Conservation (phyloP, 202 grass and related monocot species). For the Zoysia matrella region DNA sequence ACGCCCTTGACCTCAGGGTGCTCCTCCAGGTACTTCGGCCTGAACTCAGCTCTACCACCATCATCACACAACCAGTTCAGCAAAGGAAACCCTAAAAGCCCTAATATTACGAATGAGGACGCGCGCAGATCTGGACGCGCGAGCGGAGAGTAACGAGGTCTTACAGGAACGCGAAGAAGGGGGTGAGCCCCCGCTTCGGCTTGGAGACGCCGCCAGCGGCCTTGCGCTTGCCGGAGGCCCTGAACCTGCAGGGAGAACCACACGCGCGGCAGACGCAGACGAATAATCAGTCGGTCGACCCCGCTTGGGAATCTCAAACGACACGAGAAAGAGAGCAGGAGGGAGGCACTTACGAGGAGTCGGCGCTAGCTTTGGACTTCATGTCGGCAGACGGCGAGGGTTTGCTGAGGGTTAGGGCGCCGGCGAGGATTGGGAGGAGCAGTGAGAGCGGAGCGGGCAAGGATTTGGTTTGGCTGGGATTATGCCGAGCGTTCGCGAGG, state of each 20-base stretch:
- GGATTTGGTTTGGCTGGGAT: not conserved
- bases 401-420: slow-evolving; percentile 39
- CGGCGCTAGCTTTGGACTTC: slow-evolving; percentile 44
- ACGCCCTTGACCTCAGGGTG: slow-evolving; percentile 82
- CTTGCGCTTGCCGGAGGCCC: slow-evolving; percentile 61
- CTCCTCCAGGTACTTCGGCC: slow-evolving; percentile 73
- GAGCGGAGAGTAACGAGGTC: not conserved
- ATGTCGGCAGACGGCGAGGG: slow-evolving; percentile 37
- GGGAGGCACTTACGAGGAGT: slow-evolving; percentile 35
- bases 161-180: slow-evolving; percentile 97
- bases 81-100: not conserved
- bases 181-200: slow-evolving; percentile 77
- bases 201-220: slow-evolving; percentile 55
- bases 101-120: not conserved
- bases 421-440: not conserved
- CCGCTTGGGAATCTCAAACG: not conserved
- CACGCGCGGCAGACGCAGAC: not conserved
- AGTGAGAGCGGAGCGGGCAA: not conserved
- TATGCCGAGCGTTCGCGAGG: slow-evolving; percentile 9
- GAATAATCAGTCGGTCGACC: not conserved
- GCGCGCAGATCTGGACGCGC: slow-evolving; percentile 47
- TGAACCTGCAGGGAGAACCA: slow-evolving; percentile 41
- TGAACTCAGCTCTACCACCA: slow-evolving; percentile 77
- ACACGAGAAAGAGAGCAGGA: not conserved
- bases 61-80: not conserved